Evolutionary conservation across 352 stramenopile species (phyloP).

Genomic region (Phytopythium chamaehyphon): DNA sequence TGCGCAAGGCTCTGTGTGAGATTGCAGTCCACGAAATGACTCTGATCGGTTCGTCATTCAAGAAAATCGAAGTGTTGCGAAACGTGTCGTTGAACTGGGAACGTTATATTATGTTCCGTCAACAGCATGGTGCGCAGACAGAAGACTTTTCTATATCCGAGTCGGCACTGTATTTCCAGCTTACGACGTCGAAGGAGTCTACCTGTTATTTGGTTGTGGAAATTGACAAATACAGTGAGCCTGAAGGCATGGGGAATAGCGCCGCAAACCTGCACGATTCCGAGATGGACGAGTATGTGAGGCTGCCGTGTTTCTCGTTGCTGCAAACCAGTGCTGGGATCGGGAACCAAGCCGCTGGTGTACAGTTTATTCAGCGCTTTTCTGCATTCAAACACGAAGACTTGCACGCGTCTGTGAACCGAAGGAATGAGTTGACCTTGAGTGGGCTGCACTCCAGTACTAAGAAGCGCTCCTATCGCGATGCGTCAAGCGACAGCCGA

Average conservation of each 20-base stretch:
- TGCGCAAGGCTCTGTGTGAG: slow-evolving; percentile 72
- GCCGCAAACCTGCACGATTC: slow-evolving; percentile 49
- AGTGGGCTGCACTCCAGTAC: slow-evolving; percentile 18
- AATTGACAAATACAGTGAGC: slow-evolving; percentile 79
- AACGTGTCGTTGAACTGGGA: slow-evolving; percentile 84
- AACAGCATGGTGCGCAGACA: slow-evolving; percentile 71
- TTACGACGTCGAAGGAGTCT: slow-evolving; percentile 81
- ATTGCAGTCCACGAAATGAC: slow-evolving; percentile 83
- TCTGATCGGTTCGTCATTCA: slow-evolving; percentile 67
- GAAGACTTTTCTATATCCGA: slow-evolving; percentile 83
- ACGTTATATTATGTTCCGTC: slow-evolving; percentile 78
- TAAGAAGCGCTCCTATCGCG: slow-evolving; percentile 26
- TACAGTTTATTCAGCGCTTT: slow-evolving; percentile 86
- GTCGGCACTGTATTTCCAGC: slow-evolving; percentile 76
- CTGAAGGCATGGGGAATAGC: slow-evolving; percentile 32
- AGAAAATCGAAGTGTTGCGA: slow-evolving; percentile 76
- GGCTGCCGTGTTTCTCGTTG: slow-evolving; percentile 77
- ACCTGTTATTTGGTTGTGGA: slow-evolving; percentile 84
- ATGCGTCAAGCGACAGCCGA: slow-evolving; percentile 12
- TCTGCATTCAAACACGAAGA: slow-evolving; percentile 76
- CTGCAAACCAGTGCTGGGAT: slow-evolving; percentile 65
- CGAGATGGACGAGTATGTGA: slow-evolving; percentile 62
- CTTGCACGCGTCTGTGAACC: slow-evolving; percentile 54
- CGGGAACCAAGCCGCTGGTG: slow-evolving; percentile 52
- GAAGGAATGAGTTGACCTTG: slow-evolving; percentile 35